Base-by-base conservation (phyloP, 78 protist species). In the Tieghemostelium lacteum region DNA sequence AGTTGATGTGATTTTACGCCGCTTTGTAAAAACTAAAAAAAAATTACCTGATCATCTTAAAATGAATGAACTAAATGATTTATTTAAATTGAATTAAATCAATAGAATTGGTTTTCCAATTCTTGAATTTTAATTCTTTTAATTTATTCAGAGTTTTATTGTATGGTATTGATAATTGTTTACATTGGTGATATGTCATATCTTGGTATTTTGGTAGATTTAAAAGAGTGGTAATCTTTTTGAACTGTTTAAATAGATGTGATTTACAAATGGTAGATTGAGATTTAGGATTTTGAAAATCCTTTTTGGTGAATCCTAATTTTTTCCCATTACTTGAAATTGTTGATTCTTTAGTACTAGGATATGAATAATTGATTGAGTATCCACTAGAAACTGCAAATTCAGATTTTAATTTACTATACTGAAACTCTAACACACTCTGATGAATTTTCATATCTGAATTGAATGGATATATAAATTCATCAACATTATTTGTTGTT, bases 231-330 rank as follows among this genome's bases (percentile, higher is more conserved):
- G 58, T 8, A 12, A 39, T 17, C 7, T 78, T 58, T 17, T 78
- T 54, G 55, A 78, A 78, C 24, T 37, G 54, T 54, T 54, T 54
- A 67, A 78, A 78, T 78, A 78, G 60, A 67, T 64, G 50, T 12
- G 34, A 26, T 69, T 83, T 83, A 31, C 80, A 83, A 5, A 83
- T 17, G 6, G 91, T 40, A 2, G 91, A 67, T 70, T 83, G 91
- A 20, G 91, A 83, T 7, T 57, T 37, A n/a, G 62, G 37, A 69
- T 83, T 58, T n/a, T n/a, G n/a, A n/a, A 83, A 83, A 58, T 83
- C 69, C 49, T 83, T 83, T 22, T 62, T 61, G 2, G 33, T 69
- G 6, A 78, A 69, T 17, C 91, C 91, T 78, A 83, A 69, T 19
- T 83, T 83, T 60, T 83, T 83, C 26, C 91, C 91, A 58, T 66